Base-by-base conservation (phyloP, 257 asterid species). In the Ajuga chamaepitys region DNA sequence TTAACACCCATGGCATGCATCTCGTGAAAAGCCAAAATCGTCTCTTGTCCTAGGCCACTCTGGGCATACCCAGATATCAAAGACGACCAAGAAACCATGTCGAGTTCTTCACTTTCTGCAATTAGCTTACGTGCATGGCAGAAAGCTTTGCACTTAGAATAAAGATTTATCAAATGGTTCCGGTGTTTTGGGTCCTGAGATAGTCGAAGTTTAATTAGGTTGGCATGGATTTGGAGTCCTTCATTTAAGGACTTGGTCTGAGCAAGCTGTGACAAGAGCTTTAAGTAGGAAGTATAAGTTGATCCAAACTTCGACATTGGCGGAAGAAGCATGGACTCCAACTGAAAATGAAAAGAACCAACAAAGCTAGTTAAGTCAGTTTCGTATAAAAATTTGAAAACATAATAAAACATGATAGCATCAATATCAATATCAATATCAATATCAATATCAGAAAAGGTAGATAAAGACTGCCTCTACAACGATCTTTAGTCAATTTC, bases 71-170 rank as follows among this genome's bases (percentile, higher is more conserved):
- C 95, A 7, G 97, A 85, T 66, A 89, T 75, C 77, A 89, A 71
- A 45, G 95, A 71, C 24, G 97, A 86, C 97, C 95, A 87, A 13
- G 91, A 83, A 37, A 89, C 87, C 79, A 85, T 75, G 62, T 89
- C 97, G 7, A 82, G 79, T 66, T 81, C 83, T 7, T 68, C 75
- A 77, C 84, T 81, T 78, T 86, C 90, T 1, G 76, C 86, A 12
- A 89, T 53, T 74, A 89, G 72, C 35, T 80, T 77, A 58, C 82
- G 82, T 44, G 97, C 97, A 60, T 70, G 53, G 20, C 32, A 32
- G 25, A 83, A 85, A 10, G 64, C 20, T 32, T 71, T 48, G 54
- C 89, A 76, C 67, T 86, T 89, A 1, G 97, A 76, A 55, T 86
- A 89, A 3, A 89, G 48, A 62, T 59, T 83, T 24, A 86, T 68